Evolutionary conservation across 139 green algal genomes (phyloP).

Genomic region (Tetraselmis striata): DNA sequence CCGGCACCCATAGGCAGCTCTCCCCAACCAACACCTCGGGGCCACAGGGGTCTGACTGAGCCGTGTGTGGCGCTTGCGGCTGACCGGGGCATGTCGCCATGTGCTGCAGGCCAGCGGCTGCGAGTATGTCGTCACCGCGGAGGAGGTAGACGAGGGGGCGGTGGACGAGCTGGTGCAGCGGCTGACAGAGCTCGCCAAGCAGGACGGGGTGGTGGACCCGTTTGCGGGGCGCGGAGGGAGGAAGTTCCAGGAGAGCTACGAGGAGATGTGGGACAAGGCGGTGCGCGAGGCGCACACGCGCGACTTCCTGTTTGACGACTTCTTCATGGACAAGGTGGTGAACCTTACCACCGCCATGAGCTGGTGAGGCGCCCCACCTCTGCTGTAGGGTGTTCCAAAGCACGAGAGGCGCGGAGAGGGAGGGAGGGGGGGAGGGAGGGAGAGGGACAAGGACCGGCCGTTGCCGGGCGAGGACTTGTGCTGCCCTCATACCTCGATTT

Average conservation of each 20-base stretch:
- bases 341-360: slow-evolving; percentile 50
- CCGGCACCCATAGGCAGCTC: background rate
- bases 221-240: slow-evolving; percentile 23
- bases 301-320: slow-evolving; percentile 49
- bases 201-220: slow-evolving; percentile 37
- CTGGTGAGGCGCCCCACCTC: slow-evolving; percentile 29
- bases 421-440: no score
- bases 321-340: slow-evolving; percentile 47
- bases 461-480: no score
- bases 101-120: slow-evolving; percentile 38
- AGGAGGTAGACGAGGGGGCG: slow-evolving; percentile 53
- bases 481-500: no score
- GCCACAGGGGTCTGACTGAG: background rate
- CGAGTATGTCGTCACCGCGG: slow-evolving; percentile 29
- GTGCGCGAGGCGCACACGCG: slow-evolving; percentile 18
- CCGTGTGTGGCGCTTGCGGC: background rate
- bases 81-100: background rate
- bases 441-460: no score
- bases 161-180: slow-evolving; percentile 46
- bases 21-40: background rate
- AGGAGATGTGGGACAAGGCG: slow-evolving; percentile 48
- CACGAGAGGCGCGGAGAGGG: no score
- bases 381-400: background rate
- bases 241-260: slow-evolving; percentile 38
- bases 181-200: slow-evolving; percentile 17